phyloP scores from a whole-genome alignment of 2,329 filamentous ascomycete genomes.

The Colletotrichum lentis region DNA sequence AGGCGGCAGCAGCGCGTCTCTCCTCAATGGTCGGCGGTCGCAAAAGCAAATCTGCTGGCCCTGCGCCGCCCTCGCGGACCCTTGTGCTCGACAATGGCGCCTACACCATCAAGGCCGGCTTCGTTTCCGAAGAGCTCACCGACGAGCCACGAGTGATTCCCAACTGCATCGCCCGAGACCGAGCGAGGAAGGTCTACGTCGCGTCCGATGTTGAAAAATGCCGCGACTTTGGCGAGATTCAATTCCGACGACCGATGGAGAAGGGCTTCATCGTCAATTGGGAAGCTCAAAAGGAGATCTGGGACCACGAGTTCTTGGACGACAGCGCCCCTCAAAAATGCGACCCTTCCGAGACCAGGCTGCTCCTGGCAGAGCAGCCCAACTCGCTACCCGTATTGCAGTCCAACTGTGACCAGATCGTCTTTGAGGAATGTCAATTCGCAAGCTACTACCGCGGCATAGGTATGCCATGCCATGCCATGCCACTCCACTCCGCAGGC shows the following conservation, averaged over 20 bases:
- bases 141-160: constrained; percentile 76
- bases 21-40: constrained; percentile 55
- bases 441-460: constrained; percentile 81
- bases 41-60: constrained; percentile 62
- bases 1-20: background rate
- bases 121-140: constrained; percentile 60
- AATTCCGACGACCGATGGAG: constrained; percentile 88
- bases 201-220: constrained; percentile 81
- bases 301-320: constrained; percentile 88
- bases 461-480: constrained; percentile 58
- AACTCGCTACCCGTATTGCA: constrained; percentile 84
- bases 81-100: constrained; percentile 95
- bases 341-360: constrained; percentile 80
- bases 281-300: constrained; percentile 95
- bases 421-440: constrained; percentile 98
- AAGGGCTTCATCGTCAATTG: constrained; percentile 96
- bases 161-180: constrained; percentile 87
- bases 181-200: constrained; percentile 80
- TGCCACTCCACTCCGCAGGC: background rate
- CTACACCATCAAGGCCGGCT: constrained; percentile 89
- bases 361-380: constrained; percentile 85
- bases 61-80: constrained; percentile 68
- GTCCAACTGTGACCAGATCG: constrained; percentile 91
- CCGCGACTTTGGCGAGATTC: constrained; percentile 87
- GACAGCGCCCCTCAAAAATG: constrained; percentile 71